A percentile compares a stretch with the other conserved stretches of the same genome.
phyloP scores from a whole-genome alignment of 352 stramenopile species.

The Hyaloperonospora brassicae region DNA sequence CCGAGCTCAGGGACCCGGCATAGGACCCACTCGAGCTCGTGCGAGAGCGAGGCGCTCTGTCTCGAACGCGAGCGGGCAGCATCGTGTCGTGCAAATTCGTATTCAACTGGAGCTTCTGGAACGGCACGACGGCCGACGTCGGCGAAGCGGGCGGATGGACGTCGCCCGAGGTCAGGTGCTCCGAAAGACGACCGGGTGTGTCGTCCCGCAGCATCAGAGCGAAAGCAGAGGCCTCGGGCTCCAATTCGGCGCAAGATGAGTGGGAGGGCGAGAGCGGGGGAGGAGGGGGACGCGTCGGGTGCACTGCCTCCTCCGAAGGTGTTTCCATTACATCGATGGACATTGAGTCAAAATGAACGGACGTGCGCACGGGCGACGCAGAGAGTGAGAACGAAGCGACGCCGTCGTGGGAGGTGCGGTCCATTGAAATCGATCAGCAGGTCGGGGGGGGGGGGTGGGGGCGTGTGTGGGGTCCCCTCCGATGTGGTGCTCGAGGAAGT shows the following conservation, averaged over 20 bases:
- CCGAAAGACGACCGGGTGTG: constrained; percentile 4
- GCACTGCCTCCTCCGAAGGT: constrained; percentile 40
- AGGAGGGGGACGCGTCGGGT: constrained; percentile 22
- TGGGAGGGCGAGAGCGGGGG: background rate
- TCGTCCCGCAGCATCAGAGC: constrained; percentile 45
- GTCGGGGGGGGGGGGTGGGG: too few relatives aligned
- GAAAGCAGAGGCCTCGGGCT: constrained; percentile 34
- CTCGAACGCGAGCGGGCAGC: constrained; percentile 28
- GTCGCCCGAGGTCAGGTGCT: background rate
- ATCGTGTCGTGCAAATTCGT: constrained; percentile 71
- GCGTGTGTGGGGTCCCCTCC: too few relatives aligned
- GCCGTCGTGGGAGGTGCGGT: background rate
- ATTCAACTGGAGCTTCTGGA: constrained; percentile 75
- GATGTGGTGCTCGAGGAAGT: too few relatives aligned
- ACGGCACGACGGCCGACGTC: constrained; percentile 62
- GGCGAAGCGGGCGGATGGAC: constrained; percentile 8
- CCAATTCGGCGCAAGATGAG: background rate
- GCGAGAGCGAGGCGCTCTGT: constrained; percentile 10
- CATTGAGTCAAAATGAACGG: constrained; percentile 40
- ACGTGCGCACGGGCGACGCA: constrained; percentile 47
- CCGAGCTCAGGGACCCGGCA: constrained; percentile 4
- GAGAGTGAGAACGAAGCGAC: constrained; percentile 61
- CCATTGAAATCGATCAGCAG: too few relatives aligned
- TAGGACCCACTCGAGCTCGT: constrained; percentile 13
- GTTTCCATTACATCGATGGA: constrained; percentile 50